Conservation (phyloP, 2,329 filamentous ascomycete genomes). For the Alternaria ethzedia region DNA sequence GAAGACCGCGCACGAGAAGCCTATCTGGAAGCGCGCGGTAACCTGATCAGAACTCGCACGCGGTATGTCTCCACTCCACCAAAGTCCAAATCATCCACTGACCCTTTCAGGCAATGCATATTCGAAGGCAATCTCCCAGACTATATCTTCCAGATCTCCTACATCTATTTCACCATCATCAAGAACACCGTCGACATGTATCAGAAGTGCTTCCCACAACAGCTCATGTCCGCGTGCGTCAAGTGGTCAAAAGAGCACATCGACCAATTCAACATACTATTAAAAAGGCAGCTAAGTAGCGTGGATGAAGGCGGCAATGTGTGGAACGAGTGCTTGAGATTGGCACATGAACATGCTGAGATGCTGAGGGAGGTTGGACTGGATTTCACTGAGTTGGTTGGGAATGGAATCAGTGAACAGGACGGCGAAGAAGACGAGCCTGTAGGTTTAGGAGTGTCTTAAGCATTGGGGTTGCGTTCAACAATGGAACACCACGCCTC, state of each 20-base stretch:
- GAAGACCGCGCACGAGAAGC: constrained; percentile 88
- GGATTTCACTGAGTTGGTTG: constrained; percentile 85
- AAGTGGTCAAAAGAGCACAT: constrained; percentile 98
- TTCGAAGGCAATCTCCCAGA: constrained; percentile 92
- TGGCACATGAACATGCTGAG: constrained; percentile 79
- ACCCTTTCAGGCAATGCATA: constrained; percentile 74
- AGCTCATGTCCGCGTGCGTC: constrained; percentile 92
- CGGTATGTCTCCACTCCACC: constrained; percentile 61
- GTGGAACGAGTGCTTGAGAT: constrained; percentile 83
- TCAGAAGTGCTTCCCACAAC: constrained; percentile 76
- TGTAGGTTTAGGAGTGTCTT: constrained; percentile 40
- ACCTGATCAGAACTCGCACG: constrained; percentile 79
- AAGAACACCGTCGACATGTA: constrained; percentile 91
- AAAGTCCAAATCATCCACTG: not conserved
- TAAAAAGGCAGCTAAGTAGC: constrained; percentile 85
- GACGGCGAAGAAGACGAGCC: constrained; percentile 1
- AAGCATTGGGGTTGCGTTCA: not conserved
- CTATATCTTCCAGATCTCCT: constrained; percentile 94
- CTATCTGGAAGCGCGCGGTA: constrained; percentile 80
- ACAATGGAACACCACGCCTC: not conserved
- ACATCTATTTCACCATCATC: constrained; percentile 93
- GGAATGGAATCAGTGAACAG: constrained; percentile 43
- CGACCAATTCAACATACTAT: constrained; percentile 84
- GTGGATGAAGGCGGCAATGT: constrained; percentile 76
- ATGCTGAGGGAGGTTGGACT: constrained; percentile 85